These are phyloP conservation scores for Tetrapisispora nanseiensis DNA, from an alignment of 805 yeast genomes.

Conservation along the genomic window DNA sequence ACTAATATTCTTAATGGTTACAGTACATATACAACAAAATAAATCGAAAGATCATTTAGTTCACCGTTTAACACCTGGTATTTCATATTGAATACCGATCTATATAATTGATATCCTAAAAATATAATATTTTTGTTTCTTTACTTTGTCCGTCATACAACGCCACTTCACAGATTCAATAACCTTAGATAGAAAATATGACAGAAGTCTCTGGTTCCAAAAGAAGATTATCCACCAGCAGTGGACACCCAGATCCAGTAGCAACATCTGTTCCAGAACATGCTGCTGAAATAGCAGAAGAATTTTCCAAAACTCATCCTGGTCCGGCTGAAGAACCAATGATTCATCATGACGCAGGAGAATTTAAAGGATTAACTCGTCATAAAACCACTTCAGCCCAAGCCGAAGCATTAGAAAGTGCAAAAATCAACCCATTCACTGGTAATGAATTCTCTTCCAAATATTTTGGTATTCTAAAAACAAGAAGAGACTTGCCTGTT, in stretches of 20 bases:
- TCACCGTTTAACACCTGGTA: too few relatives aligned
- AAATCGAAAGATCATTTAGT: too few relatives aligned
- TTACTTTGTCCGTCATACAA: too few relatives aligned
- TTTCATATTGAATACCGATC: too few relatives aligned
- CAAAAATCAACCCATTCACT: conserved; percentile 66
- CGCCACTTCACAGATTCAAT: too few relatives aligned
- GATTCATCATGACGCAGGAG: conserved; percentile 56
- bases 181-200: conserved; percentile 12
- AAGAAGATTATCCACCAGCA: conserved; percentile 16
- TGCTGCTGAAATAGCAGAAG: conserved; percentile 62
- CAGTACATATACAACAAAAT: too few relatives aligned
- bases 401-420: conserved; percentile 51
- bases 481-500: conserved; percentile 83
- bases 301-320: conserved; percentile 40
- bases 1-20: too few relatives aligned
- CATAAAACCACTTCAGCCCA: conserved; percentile 58
- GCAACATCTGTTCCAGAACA: conserved; percentile 49
- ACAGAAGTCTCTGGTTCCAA: conserved; percentile 15
- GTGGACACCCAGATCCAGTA: conserved; percentile 28
- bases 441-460: conserved; percentile 51
- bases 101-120: background rate
- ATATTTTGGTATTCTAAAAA: conserved; percentile 68
- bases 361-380: conserved; percentile 44
- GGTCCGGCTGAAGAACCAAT: conserved; percentile 32
- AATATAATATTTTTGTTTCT: too few relatives aligned